These are phyloP conservation scores for Ascochyta fabae DNA, from an alignment of 2,329 filamentous ascomycete species.

Conservation along the genomic window DNA sequence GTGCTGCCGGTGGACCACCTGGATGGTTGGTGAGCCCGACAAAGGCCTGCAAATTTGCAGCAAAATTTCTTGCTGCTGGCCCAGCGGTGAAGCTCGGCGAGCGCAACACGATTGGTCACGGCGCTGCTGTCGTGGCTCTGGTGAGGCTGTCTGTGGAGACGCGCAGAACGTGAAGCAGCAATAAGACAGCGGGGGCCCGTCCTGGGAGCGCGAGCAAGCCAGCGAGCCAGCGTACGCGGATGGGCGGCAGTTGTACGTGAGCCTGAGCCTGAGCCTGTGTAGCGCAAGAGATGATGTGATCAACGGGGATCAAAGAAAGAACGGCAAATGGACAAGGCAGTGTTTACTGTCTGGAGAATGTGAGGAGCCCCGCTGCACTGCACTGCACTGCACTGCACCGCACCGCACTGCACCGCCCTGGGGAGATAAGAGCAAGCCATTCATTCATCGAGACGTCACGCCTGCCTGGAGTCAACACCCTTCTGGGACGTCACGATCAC, in stretches of 20 bases:
- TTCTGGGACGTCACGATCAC: constrained; percentile 17
- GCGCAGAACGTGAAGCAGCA: constrained; percentile 11
- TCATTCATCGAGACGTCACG: constrained; percentile 19
- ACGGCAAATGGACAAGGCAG: constrained; percentile 4
- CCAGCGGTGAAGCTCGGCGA: constrained; percentile 19
- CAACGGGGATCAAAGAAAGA: background rate
- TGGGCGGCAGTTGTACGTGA: constrained; percentile 12
- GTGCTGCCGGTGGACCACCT: constrained; percentile 10
- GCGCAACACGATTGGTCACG: constrained; percentile 14
- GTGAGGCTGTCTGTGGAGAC: constrained; percentile 18
- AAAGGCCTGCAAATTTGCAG: constrained; percentile 19
- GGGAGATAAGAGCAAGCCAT: constrained; percentile 18
- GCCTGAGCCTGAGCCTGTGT: constrained; percentile 1
- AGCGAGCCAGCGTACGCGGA: constrained; percentile 9
- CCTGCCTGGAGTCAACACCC: constrained; percentile 14
- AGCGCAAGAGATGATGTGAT: constrained; percentile 11
- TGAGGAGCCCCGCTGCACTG: constrained; percentile 11
- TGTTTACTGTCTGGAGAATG: constrained; percentile 9
- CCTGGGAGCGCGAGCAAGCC: constrained; percentile 3
- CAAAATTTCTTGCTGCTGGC: constrained; percentile 13
- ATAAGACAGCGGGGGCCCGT: constrained; percentile 20
- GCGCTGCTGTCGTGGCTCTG: constrained; percentile 13
- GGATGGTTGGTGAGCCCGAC: constrained; percentile 14
- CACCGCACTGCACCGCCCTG: background rate
- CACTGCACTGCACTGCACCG: too few species aligned